phyloP scores from a whole-genome alignment of 257 asterid genomes.

The Leptodermis oblonga region DNA sequence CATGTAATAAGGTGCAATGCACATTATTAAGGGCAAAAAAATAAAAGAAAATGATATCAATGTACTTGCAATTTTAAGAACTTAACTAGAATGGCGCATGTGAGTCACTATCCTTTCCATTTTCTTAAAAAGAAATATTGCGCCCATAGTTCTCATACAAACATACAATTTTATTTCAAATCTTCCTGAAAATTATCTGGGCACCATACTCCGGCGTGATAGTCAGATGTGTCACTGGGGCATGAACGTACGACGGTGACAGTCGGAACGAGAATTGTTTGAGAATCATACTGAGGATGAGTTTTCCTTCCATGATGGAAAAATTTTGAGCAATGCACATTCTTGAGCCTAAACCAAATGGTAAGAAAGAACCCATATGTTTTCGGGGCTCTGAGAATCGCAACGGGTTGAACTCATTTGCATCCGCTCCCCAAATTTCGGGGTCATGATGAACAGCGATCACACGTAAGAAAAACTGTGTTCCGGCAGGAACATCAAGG shows the following conservation, averaged over 20 bases:
- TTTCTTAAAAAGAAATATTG: too few relatives aligned
- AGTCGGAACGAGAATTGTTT: slow-evolving; percentile 16
- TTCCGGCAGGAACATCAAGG: slow-evolving; percentile 49
- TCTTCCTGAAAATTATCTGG: slow-evolving; percentile 12
- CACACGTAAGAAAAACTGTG: slow-evolving; percentile 48
- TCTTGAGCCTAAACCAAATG: slow-evolving; percentile 37
- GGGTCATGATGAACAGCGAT: slow-evolving; percentile 51
- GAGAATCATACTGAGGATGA: slow-evolving; percentile 30
- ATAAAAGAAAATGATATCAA: too few relatives aligned
- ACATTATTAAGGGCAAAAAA: too few relatives aligned
- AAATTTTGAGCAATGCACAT: slow-evolving; percentile 36
- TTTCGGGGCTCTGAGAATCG: slow-evolving; percentile 26
- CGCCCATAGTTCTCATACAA: too few relatives aligned
- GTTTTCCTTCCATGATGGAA: slow-evolving; percentile 32
- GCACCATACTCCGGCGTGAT: slow-evolving; percentile 7
- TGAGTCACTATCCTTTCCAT: too few relatives aligned
- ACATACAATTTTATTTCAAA: too few relatives aligned
- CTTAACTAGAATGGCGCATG: too few relatives aligned
- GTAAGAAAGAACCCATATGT: slow-evolving; percentile 29
- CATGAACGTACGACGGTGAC: slow-evolving; percentile 36
- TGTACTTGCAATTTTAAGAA: too few relatives aligned
- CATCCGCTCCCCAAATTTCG: slow-evolving; percentile 37
- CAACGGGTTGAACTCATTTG: slow-evolving; percentile 33
- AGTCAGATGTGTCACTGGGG: background rate
- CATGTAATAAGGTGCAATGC: too few relatives aligned